Percentiles rank a stretch among this genome's conserved stretches.
phyloP scores from a whole-genome alignment of 1,139 yeast species.

The Taphrina deformans region DNA sequence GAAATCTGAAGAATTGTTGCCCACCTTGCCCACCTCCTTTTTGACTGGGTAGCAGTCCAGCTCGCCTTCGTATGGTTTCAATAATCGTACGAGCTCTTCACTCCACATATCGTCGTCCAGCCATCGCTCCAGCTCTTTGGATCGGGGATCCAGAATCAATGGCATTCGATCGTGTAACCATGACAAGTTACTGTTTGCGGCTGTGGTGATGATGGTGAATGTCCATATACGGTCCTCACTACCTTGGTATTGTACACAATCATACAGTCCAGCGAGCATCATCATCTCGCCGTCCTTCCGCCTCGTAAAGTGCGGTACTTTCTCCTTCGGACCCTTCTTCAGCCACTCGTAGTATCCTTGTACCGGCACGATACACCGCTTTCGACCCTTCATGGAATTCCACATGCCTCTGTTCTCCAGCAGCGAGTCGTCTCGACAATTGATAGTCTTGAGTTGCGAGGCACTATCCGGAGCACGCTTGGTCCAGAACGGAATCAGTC shows the following conservation, averaged over 20 bases:
- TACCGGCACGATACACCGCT: slow-evolving; percentile 68
- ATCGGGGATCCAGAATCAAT: slow-evolving; percentile 59
- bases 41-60: slow-evolving; percentile 60
- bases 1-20: slow-evolving; percentile 49
- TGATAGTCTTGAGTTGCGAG: slow-evolving; percentile 43
- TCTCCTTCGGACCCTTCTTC: slow-evolving; percentile 44
- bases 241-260: slow-evolving; percentile 45
- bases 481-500: slow-evolving; percentile 58
- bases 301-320: slow-evolving; percentile 64
- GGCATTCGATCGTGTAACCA: slow-evolving; percentile 84
- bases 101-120: slow-evolving; percentile 50
- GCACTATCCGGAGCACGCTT: slow-evolving; percentile 44
- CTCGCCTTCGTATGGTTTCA: slow-evolving; percentile 22
- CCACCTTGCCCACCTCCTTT: slow-evolving; percentile 64
- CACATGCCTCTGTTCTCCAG: slow-evolving; percentile 41
- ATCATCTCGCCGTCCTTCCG: slow-evolving; percentile 55
- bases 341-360: slow-evolving; percentile 87
- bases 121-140: slow-evolving; percentile 60
- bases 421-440: slow-evolving; percentile 45
- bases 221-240: slow-evolving; percentile 48
- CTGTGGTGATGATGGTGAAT: slow-evolving; percentile 71
- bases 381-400: slow-evolving; percentile 44
- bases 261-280: slow-evolving; percentile 70
- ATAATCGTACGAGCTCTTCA: slow-evolving; percentile 9
- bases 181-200: slow-evolving; percentile 54